phyloP scores from a whole-genome alignment of 1,284 basidiomycete genomes.

The Trichosporon faecale region DNA sequence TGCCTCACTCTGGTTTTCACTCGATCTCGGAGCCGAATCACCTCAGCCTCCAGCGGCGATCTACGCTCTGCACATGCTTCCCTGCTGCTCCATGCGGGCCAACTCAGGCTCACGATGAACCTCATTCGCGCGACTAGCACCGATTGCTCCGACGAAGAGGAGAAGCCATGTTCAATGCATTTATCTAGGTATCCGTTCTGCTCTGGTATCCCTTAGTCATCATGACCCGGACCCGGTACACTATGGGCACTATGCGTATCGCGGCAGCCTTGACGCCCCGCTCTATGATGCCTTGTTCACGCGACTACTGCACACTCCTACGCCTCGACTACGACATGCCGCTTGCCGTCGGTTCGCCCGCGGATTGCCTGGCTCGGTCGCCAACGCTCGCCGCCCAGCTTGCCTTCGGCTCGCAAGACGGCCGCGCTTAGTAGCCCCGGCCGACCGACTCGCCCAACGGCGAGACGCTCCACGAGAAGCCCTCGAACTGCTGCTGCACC shows the following conservation, averaged over 20 bases:
- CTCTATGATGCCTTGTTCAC: not conserved
- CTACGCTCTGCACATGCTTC: not conserved
- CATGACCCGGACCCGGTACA: not conserved
- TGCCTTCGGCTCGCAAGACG: not conserved
- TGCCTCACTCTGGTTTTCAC: not conserved
- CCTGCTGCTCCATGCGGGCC: no score
- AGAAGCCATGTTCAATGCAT: not conserved
- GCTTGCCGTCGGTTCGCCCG: no score
- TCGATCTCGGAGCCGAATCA: not conserved
- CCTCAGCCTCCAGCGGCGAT: not conserved
- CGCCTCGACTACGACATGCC: no score
- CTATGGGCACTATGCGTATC: not conserved
- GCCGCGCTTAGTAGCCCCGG: conserved; percentile 37
- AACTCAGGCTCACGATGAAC: no score
- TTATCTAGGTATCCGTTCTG: not conserved
- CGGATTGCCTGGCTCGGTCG: no score
- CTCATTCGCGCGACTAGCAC: not conserved
- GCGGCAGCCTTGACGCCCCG: not conserved
- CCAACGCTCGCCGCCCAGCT: no score
- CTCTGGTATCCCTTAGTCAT: not conserved
- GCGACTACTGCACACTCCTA: not conserved
- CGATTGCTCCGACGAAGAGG: not conserved
- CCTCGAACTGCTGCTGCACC: conserved; percentile 82
- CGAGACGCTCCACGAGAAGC: conserved; percentile 53
- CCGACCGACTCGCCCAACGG: conserved; percentile 52